phyloP scores from a whole-genome alignment of 768 basidiomycete species.

The Fistulinella prunicolor region DNA sequence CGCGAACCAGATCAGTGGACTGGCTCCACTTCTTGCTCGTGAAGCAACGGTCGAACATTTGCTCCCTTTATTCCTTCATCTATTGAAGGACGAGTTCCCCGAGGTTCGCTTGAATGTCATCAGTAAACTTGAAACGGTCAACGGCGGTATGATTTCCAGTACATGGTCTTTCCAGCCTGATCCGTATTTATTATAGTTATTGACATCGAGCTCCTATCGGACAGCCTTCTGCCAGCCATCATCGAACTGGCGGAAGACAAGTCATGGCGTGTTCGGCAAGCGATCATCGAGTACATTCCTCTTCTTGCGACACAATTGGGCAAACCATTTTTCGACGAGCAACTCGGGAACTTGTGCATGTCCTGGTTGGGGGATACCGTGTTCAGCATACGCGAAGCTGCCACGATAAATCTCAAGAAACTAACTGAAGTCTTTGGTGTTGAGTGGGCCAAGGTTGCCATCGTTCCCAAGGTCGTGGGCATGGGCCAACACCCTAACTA shows the following conservation, averaged over 20 bases:
- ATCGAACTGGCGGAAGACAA: conserved; percentile 98
- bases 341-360: conserved; percentile 96
- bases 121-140: conserved; percentile 96
- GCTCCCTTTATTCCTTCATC: conserved; percentile 92
- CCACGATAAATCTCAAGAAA: conserved; percentile 94
- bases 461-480: conserved; percentile 94
- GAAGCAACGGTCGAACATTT: conserved; percentile 95
- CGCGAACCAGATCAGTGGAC: conserved; percentile 92
- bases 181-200: conserved; percentile 61
- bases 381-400: conserved; percentile 97
- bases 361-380: conserved; percentile 98
- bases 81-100: conserved; percentile 98
- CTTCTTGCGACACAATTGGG: conserved; percentile 97
- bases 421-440: conserved; percentile 98
- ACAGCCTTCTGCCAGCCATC: conserved; percentile 95
- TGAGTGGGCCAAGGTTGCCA: conserved; percentile 91
- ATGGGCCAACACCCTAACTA: conserved; percentile 99
- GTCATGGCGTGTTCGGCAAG: conserved; percentile 98
- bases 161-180: conserved; percentile 6
- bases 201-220: conserved; percentile 91
- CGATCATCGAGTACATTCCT: conserved; percentile 99
- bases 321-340: conserved; percentile 95
- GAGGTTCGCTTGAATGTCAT: conserved; percentile 98
- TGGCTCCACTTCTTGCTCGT: conserved; percentile 90
- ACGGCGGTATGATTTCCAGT: conserved; percentile 59